Base-by-base conservation (phyloP, 495 filamentous ascomycete genomes). In the Penicillium macrosclerotiorum region DNA sequence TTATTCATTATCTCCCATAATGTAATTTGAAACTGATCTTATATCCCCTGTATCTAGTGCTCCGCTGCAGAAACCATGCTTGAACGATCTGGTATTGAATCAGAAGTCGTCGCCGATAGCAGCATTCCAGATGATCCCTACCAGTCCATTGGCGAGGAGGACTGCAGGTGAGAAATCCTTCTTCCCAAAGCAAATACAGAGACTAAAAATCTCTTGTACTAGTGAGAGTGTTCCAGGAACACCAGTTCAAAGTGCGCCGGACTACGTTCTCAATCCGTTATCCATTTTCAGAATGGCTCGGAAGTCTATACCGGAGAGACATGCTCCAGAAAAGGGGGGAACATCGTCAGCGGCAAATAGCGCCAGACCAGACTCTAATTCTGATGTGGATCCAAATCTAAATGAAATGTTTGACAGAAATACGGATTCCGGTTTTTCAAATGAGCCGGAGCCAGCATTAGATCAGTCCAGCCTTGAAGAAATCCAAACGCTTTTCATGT, bases 221-320 rank as follows among this genome's bases (percentile, higher is more conserved):
- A 60, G 54, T 32, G 37, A 54, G 32, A 52, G 41, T 24, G 20
- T 48, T 7, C 47, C 54, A 8, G 59, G 49, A 1, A 57, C 59
- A 0, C 63, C 63, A 1, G 40, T 54, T 2, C 63, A 66, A 41
- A 63, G 55, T 25, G 55, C 60, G 4, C 63, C 63, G 1, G 60
- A 66, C 29, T 66, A 66, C 27, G 63, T 66, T 6, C 51, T 66
- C 0, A 66, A 64, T 26, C 63, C 63, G 0, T 18, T 66, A 8
- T 57, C 60, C 1, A 66, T 66, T 19, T 66, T 62, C 25, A 57
- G 63, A 20, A 62, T 66, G 60, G 63, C 63, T 0, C 49, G 63
- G 4, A 59, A 59, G 37, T 53, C 55, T 5, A 60, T 66, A 4
- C 63, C 60, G 3, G 63, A 66, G 45, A 31, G 63, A 38, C 63